Evolutionary conservation across 1,284 basidiomycete species (phyloP).

Genomic region (Pseudozyma tsukubaensis): DNA sequence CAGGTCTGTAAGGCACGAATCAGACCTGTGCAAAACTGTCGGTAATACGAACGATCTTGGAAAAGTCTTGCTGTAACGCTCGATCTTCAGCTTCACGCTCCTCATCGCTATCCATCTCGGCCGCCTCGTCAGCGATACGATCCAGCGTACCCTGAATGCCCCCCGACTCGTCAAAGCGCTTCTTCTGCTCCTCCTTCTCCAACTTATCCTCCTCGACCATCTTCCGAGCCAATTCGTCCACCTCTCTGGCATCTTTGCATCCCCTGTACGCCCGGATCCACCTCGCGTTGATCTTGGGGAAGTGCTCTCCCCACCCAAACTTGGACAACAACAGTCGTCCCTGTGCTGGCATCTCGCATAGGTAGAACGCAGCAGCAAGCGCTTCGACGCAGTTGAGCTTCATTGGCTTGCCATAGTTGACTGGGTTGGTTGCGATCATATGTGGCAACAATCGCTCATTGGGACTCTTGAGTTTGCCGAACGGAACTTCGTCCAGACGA

Average conservation of each 20-base stretch:
- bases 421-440: slow-evolving; percentile 66
- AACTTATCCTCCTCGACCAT: slow-evolving; percentile 53
- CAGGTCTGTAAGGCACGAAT: background rate
- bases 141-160: slow-evolving; percentile 50
- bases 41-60: slow-evolving; percentile 54
- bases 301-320: slow-evolving; percentile 64
- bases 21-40: slow-evolving; percentile 21
- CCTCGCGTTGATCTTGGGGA: slow-evolving; percentile 57
- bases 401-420: slow-evolving; percentile 66
- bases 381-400: slow-evolving; percentile 68
- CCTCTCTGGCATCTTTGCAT: slow-evolving; percentile 48
- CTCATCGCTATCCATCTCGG: slow-evolving; percentile 22
- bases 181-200: slow-evolving; percentile 50
- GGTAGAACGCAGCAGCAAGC: slow-evolving; percentile 62
- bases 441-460: slow-evolving; percentile 79
- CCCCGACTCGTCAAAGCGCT: slow-evolving; percentile 39
- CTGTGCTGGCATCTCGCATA: slow-evolving; percentile 51
- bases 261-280: slow-evolving; percentile 50
- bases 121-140: slow-evolving; percentile 41
- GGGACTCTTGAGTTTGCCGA: slow-evolving; percentile 89
- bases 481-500: slow-evolving; percentile 90
- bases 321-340: slow-evolving; percentile 59
- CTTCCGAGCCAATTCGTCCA: slow-evolving; percentile 44
- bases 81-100: slow-evolving; percentile 34
- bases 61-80: slow-evolving; percentile 44